These are phyloP conservation scores for Isatis tinctoria DNA, from an alignment of 345 rosid species.

Conservation along the genomic window DNA sequence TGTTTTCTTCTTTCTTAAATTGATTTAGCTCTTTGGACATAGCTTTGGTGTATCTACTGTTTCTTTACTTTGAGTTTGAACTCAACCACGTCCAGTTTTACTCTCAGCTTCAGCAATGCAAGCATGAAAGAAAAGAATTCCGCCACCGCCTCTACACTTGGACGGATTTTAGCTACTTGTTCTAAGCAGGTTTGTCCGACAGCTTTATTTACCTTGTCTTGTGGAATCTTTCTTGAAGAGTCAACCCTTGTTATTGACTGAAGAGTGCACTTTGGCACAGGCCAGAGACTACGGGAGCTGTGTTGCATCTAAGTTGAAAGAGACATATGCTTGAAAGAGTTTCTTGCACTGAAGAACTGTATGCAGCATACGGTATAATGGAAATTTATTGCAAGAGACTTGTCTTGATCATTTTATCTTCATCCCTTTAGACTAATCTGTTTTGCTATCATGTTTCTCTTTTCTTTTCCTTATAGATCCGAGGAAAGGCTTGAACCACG, in stretches of 20 bases:
- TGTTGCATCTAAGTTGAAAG: constrained; percentile 77
- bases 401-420: background rate
- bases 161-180: constrained; percentile 75
- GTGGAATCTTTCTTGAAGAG: background rate
- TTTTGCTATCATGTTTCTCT: constrained; percentile 20
- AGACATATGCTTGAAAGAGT: constrained; percentile 88
- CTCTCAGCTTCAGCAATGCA: constrained; percentile 30
- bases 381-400: background rate
- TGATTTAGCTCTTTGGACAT: background rate
- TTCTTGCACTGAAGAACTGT: constrained; percentile 74
- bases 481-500: constrained; percentile 40
- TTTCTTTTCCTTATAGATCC: constrained; percentile 43
- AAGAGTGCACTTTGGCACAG: constrained; percentile 36
- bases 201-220: background rate
- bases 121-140: constrained; percentile 80
- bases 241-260: constrained; percentile 15
- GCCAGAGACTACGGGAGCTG: constrained; percentile 89
- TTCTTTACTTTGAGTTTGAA: background rate
- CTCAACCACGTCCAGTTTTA: background rate
- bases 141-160: constrained; percentile 51
- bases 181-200: constrained; percentile 61
- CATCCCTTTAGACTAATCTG: constrained; percentile 4
- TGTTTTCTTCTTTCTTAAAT: background rate
- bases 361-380: constrained; percentile 82
- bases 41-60: constrained; percentile 1